These are phyloP conservation scores for Heliosperma pusillum DNA, from an alignment of 148 eudicot genomes.

Conservation along the genomic window DNA sequence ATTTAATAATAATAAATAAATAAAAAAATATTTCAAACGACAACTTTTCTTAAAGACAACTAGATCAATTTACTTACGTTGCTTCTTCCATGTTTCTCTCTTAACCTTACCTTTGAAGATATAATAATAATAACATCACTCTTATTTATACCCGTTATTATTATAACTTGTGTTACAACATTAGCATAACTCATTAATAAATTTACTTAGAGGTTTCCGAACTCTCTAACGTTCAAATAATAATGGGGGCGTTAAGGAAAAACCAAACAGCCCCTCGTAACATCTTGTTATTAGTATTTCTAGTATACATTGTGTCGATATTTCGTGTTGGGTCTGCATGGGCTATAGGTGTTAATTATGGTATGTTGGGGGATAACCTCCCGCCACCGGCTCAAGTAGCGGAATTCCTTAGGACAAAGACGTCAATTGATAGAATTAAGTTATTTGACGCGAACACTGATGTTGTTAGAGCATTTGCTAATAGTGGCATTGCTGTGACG, in stretches of 20 bases:
- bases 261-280: background rate
- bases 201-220: background rate
- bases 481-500: constrained; percentile 51
- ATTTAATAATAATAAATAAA: background rate
- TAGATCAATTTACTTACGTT: background rate
- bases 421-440: constrained; percentile 57
- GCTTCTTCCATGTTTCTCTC: constrained; percentile 21
- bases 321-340: constrained; percentile 9
- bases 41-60: constrained; percentile 1
- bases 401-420: constrained; percentile 48
- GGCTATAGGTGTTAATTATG: constrained; percentile 67
- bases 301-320: background rate
- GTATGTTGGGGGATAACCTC: constrained; percentile 60
- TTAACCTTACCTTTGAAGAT: constrained; percentile 3
- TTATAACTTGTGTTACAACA: constrained; percentile 1
- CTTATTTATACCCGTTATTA: constrained; percentile 11
- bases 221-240: background rate
- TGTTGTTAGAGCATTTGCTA: constrained; percentile 60
- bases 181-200: background rate
- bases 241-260: background rate
- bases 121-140: background rate
- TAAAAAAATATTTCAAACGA: background rate
- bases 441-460: constrained; percentile 68
- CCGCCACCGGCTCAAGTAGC: constrained; percentile 72
- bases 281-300: background rate